phyloP scores from a whole-genome alignment of 202 grass and related monocot genomes.

The Dendrocalamus latiflorus region DNA sequence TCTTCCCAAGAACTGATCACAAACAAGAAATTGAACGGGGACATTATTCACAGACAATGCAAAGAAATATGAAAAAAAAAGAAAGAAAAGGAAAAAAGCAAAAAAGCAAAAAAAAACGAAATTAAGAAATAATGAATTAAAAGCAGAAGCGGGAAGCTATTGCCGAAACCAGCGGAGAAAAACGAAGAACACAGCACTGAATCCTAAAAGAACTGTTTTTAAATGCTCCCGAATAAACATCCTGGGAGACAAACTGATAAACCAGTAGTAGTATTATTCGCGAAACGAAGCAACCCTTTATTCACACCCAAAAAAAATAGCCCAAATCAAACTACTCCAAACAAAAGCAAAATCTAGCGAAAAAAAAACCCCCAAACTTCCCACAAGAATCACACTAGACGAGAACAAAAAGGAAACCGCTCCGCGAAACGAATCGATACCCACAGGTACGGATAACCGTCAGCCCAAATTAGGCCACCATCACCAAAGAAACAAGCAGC shows the following conservation, averaged over 20 bases:
- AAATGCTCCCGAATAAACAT: constrained; percentile 15
- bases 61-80: too few species aligned
- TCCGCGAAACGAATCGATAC: too few species aligned
- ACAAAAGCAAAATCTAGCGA: neutral
- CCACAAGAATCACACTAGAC: neutral
- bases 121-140: too few species aligned
- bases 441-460: neutral
- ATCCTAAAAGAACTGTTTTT: neutral
- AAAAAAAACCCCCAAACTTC: neutral
- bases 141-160: too few species aligned
- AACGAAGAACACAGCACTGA: constrained; percentile 1
- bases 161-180: neutral
- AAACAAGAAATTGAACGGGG: neutral
- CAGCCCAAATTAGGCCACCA: neutral
- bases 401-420: neutral
- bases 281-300: neutral
- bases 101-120: too few species aligned
- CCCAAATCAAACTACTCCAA: neutral
- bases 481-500: neutral
- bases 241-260: constrained; percentile 13
- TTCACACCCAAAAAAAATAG: neutral
- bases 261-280: neutral
- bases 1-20: neutral
- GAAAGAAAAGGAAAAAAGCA: too few species aligned
- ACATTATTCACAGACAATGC: neutral